Evolutionary conservation across 192 early-diverging fungal species (phyloP).

Genomic region (Coemansia reversa): DNA sequence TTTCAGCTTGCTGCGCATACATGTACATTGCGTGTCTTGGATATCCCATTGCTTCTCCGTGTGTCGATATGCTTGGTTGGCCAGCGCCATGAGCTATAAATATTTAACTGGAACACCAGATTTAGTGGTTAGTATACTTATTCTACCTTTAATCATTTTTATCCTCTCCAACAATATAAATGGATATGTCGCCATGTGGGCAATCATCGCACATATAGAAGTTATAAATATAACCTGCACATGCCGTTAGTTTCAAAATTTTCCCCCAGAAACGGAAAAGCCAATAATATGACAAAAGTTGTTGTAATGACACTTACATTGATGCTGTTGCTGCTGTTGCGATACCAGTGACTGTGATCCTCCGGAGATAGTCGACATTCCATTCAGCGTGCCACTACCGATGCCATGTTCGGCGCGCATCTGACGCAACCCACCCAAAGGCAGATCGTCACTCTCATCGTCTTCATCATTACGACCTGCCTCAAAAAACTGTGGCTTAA

Average conservation of each 20-base stretch:
- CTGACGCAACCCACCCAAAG: slow-evolving; percentile 38
- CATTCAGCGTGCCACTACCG: background rate
- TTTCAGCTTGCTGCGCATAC: background rate
- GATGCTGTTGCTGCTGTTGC: slow-evolving; percentile 8
- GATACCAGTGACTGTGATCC: background rate
- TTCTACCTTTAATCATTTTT: background rate
- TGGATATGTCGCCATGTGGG: background rate
- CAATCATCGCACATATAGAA: background rate
- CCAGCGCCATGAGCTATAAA: background rate
- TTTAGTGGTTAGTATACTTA: background rate
- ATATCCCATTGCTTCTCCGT: background rate
- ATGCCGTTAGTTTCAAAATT: background rate
- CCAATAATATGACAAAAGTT: background rate
- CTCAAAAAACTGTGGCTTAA: background rate
- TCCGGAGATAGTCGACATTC: background rate
- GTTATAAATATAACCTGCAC: background rate
- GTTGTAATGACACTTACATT: slow-evolving; percentile 3
- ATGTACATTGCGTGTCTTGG: slow-evolving; percentile 7
- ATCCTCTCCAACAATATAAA: background rate
- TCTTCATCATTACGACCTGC: slow-evolving; percentile 14
- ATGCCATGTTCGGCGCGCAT: background rate
- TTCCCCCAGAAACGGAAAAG: background rate
- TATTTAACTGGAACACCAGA: background rate
- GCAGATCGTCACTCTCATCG: slow-evolving; percentile 31
- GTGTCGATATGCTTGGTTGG: background rate